phyloP scores from a whole-genome alignment of 1,284 basidiomycete species.

The Xanthoconium separans region DNA sequence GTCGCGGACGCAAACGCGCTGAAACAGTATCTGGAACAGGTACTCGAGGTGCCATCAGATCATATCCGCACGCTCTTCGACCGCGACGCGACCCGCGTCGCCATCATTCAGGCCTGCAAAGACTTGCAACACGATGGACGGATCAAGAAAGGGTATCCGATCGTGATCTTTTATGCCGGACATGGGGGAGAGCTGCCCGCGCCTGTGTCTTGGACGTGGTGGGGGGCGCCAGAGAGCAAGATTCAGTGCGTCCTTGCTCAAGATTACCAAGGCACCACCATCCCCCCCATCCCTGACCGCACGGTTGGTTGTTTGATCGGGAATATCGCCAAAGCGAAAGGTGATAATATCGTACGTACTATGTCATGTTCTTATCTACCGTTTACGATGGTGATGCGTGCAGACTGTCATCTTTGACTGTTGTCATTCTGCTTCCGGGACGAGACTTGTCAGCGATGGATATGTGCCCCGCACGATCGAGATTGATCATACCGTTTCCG shows the following conservation, averaged over 20 bases:
- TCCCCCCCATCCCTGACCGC: constrained; percentile 49
- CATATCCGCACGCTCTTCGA: constrained; percentile 54
- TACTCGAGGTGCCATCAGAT: constrained; percentile 50
- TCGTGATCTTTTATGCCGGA: constrained; percentile 63
- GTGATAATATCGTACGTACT: constrained; percentile 49
- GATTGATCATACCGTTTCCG: constrained; percentile 44
- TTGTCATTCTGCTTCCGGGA: constrained; percentile 48
- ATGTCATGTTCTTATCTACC: neutral
- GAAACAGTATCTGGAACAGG: constrained; percentile 48
- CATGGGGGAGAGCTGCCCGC: constrained; percentile 53
- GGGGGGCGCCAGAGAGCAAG: constrained; percentile 31
- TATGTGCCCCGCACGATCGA: constrained; percentile 41
- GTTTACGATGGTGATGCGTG: neutral
- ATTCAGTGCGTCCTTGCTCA: constrained; percentile 58
- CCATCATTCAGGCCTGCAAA: constrained; percentile 50
- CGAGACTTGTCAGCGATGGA: constrained; percentile 35
- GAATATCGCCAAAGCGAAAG: constrained; percentile 50
- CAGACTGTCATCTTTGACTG: constrained; percentile 47
- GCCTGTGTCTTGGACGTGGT: constrained; percentile 46
- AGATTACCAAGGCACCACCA: constrained; percentile 46
- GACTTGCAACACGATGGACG: constrained; percentile 51
- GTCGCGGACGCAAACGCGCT: constrained; percentile 55
- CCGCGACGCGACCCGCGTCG: constrained; percentile 50
- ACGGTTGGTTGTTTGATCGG: constrained; percentile 53
- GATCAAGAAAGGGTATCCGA: constrained; percentile 58